Evolutionary conservation across 2,329 filamentous ascomycete genomes (phyloP), one percentile per base, ranked within the genome.

Genomic region (Pyrenophora tritici-repentis): DNA sequence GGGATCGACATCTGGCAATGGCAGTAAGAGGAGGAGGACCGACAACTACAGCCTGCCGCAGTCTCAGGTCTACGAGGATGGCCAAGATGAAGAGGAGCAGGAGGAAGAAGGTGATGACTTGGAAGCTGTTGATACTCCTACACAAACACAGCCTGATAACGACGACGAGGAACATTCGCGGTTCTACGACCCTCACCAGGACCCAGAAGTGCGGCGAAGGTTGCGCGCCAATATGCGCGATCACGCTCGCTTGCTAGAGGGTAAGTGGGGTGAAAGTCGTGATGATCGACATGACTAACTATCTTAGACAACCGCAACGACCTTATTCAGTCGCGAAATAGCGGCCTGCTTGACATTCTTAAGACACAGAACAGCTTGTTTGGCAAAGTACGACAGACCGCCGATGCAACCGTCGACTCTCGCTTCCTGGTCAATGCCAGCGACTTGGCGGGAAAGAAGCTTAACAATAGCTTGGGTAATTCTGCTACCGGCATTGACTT

Each of bases 351-450:
- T 50, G 79, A 87, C 8, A 85, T 86, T 1, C 77, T 97, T 18
- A 72, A 82, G 18, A 81, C 82, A 57, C 86, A 88, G 13, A 86
- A 94, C 61, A 73, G 79, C 31, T 75, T 87, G 12, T 86, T 87
- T 55, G 79, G 80, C 48, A 80, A 85, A 60, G 87, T 96, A 53
- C 90, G 88, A 65, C 92, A 97, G 76, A 96, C 94, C 0, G 86
- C 87, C 2, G 94, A 97, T 71, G 94, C 94, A 1, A 90, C 89
- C 1, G 87, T 96, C 54, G 94, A 99, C 70, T 91, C 93, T 0
- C 86, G 89, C n/a, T 80, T 95, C 20, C 81, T 97, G 3, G 88
- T 96, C 41, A 86, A 83, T 57, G 86, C 90, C 1, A 89, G 90
- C 4, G 91, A 97, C 58, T 75, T 95, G 4, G 87, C 89, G 0